phyloP scores from a whole-genome alignment of 2,329 filamentous ascomycete genomes.

The Microsporum canis region DNA sequence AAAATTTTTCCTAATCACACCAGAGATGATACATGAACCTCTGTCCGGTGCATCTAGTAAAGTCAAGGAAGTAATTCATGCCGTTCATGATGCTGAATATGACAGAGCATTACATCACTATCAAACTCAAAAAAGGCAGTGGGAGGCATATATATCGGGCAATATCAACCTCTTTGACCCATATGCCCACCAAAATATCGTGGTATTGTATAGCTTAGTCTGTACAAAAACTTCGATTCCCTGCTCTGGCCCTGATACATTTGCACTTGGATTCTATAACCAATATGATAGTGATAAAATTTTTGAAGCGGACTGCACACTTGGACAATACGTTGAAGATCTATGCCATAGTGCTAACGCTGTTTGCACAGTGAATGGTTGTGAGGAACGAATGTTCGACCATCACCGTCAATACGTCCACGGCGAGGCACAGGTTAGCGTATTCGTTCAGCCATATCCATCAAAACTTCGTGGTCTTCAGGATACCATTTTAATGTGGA shows the following conservation, averaged over 20 bases:
- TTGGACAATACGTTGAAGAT: slow-evolving; percentile 92
- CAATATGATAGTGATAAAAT: slow-evolving; percentile 63
- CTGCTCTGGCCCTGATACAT: slow-evolving; percentile 79
- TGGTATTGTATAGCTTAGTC: slow-evolving; percentile 84
- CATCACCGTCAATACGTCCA: slow-evolving; percentile 97
- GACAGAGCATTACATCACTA: slow-evolving; percentile 92
- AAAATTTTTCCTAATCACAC: slow-evolving; percentile 81
- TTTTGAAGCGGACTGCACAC: slow-evolving; percentile 72
- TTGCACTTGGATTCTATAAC: slow-evolving; percentile 86
- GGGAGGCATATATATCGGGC: slow-evolving; percentile 87
- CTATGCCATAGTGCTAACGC: slow-evolving; percentile 64
- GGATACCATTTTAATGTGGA: slow-evolving; percentile 93
- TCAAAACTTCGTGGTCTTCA: slow-evolving; percentile 53
- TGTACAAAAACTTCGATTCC: slow-evolving; percentile 90
- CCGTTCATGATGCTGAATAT: slow-evolving; percentile 92
- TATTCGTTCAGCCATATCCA: slow-evolving; percentile 70
- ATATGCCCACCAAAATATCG: slow-evolving; percentile 90
- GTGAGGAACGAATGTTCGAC: slow-evolving; percentile 77
- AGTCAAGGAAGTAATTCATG: slow-evolving; percentile 85
- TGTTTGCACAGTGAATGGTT: slow-evolving; percentile 72
- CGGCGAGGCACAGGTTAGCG: slow-evolving; percentile 82
- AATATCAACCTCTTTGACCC: slow-evolving; percentile 87
- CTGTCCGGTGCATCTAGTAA: slow-evolving; percentile 70
- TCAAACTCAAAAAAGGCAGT: slow-evolving; percentile 84
- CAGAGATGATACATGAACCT: slow-evolving; percentile 85